These are phyloP conservation scores for Naganishia randhawae DNA, from an alignment of 768 basidiomycete species.

Conservation along the genomic window DNA sequence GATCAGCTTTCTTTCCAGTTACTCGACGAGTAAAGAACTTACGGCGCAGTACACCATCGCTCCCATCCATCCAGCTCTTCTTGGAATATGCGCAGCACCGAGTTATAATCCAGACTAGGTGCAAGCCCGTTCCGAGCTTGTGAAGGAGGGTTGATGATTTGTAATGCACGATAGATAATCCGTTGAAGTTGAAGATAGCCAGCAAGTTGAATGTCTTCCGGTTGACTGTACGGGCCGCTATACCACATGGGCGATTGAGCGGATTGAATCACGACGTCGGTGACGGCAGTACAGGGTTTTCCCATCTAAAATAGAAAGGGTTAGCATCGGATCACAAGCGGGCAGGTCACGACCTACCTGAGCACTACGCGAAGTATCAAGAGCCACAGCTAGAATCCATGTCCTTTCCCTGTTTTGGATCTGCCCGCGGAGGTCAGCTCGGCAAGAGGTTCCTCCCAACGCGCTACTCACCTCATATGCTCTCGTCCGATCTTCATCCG, in stretches of 20 bases:
- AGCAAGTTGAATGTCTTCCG: slow-evolving; percentile 54
- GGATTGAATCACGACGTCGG: slow-evolving; percentile 89
- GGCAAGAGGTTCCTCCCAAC: neutral
- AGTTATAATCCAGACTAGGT: slow-evolving; percentile 69
- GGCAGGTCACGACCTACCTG: slow-evolving; percentile 55
- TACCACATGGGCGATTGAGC: slow-evolving; percentile 63
- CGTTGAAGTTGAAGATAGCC: slow-evolving; percentile 86
- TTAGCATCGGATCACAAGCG: slow-evolving; percentile 36
- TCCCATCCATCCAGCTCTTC: slow-evolving; percentile 30
- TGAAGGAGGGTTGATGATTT: slow-evolving; percentile 76
- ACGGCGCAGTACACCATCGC: slow-evolving; percentile 16
- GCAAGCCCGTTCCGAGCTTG: slow-evolving; percentile 76
- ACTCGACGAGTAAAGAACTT: neutral
- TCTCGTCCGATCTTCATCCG: slow-evolving; percentile 72
- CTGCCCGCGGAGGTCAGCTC: slow-evolving; percentile 55
- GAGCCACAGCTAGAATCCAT: slow-evolving; percentile 84
- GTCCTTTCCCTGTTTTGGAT: slow-evolving; percentile 91
- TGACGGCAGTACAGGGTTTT: slow-evolving; percentile 85
- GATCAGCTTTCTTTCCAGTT: neutral
- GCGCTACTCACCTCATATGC: slow-evolving; percentile 53
- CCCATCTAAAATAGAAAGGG: slow-evolving; percentile 65
- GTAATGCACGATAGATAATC: slow-evolving; percentile 79
- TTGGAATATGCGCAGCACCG: slow-evolving; percentile 23
- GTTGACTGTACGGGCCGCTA: slow-evolving; percentile 54
- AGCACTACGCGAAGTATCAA: slow-evolving; percentile 85